These are phyloP conservation scores for Turritis glabra DNA, from an alignment of 345 rosid species.

Conservation along the genomic window DNA sequence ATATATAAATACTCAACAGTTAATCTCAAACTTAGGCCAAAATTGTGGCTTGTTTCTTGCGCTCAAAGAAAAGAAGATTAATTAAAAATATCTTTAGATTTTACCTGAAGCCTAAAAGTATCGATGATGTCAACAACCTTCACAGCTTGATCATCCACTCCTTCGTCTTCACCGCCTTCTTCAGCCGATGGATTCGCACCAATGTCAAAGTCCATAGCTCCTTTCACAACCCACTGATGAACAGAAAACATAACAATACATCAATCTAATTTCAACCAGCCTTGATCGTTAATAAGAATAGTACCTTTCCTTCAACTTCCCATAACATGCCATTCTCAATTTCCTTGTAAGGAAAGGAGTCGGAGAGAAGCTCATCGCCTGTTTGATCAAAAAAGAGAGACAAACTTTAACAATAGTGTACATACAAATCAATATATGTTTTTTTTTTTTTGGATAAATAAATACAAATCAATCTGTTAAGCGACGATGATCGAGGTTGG, in stretches of 20 bases:
- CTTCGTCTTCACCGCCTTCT: conserved; percentile 74
- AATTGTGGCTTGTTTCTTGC: background rate
- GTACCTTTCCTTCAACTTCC: conserved; percentile 93
- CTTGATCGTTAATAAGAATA: background rate
- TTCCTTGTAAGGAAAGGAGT: conserved; percentile 82
- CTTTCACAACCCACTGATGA: conserved; percentile 81
- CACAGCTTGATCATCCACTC: conserved; percentile 71
- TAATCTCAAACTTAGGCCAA: background rate
- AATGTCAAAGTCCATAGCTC: conserved; percentile 66
- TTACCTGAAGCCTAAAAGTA: conserved; percentile 94
- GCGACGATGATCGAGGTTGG: background rate
- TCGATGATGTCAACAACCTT: conserved; percentile 89
- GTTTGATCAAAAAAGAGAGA: background rate
- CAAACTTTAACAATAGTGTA: conserved; percentile 3
- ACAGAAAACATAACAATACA: background rate
- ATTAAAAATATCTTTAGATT: background rate
- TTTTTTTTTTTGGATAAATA: too few species aligned
- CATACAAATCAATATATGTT: background rate
- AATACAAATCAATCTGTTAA: background rate
- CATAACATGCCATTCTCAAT: conserved; percentile 59
- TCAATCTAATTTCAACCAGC: background rate
- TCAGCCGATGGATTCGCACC: conserved; percentile 96
- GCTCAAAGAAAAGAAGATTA: background rate
- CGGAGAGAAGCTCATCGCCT: conserved; percentile 91
- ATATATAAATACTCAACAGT: background rate